Percentiles rank a stretch among this genome's conserved stretches.
Evolutionary conservation across 1,284 basidiomycete species (phyloP).

Genomic region (Irpex rosettiformis): DNA sequence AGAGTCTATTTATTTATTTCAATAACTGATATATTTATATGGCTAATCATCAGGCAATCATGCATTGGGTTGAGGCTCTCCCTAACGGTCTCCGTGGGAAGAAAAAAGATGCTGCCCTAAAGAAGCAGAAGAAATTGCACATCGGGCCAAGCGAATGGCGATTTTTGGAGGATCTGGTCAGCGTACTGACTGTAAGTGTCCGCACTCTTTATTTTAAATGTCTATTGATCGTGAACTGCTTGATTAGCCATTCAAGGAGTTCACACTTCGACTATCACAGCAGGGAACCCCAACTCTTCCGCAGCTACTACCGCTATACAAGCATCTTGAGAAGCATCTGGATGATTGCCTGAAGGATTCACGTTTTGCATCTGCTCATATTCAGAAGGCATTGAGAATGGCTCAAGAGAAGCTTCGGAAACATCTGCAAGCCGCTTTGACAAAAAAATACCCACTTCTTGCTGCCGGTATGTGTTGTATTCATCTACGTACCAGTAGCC

Average conservation of each 20-base stretch:
- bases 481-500: background rate
- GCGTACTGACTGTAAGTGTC: background rate
- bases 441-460: conserved; percentile 16
- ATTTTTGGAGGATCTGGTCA: conserved; percentile 4
- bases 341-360: background rate
- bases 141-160: conserved; percentile 10
- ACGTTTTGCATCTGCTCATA: background rate
- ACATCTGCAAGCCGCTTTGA: conserved; percentile 13
- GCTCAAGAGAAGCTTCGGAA: conserved; percentile 16
- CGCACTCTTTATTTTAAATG: background rate
- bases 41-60: conserved; percentile 6
- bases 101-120: conserved; percentile 8
- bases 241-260: conserved; percentile 11
- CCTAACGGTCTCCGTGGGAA: conserved; percentile 8
- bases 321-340: conserved; percentile 12
- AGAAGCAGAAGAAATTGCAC: conserved; percentile 8
- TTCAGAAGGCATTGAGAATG: background rate
- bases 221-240: no score
- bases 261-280: conserved; percentile 12
- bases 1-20: background rate
- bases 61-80: conserved; percentile 10
- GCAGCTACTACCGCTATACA: conserved; percentile 13
- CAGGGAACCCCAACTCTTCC: conserved; percentile 11
- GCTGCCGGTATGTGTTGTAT: conserved; percentile 17
- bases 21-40: background rate